Evolutionary conservation across 2,329 filamentous ascomycete genomes (phyloP).

Genomic region (Sclerotiophoma versabilis): DNA sequence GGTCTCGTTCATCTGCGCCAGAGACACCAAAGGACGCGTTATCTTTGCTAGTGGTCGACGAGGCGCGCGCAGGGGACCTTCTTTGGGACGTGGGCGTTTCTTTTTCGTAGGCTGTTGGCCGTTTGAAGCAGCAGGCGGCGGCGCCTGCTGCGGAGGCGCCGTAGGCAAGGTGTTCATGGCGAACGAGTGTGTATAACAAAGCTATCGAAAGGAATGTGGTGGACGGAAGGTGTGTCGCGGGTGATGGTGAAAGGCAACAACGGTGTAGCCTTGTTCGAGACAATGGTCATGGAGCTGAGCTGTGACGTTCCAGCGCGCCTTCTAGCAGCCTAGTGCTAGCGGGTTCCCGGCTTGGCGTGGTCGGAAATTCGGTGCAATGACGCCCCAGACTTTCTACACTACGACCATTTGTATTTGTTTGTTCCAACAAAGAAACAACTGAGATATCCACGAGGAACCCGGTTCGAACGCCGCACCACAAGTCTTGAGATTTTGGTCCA

Average conservation of each 20-base stretch:
- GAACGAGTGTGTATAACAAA: constrained; percentile 13
- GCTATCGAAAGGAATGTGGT: constrained; percentile 11
- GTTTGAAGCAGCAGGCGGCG: constrained; percentile 38
- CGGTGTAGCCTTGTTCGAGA: constrained; percentile 9
- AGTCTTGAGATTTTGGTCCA: not conserved
- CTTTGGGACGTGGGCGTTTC: constrained; percentile 43
- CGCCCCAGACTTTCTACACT: constrained; percentile 3
- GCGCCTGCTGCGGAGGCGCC: constrained; percentile 28
- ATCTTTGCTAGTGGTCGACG: constrained; percentile 46
- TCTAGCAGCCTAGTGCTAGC: constrained; percentile 9
- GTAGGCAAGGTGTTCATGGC: constrained; percentile 29
- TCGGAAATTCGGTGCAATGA: constrained; percentile 4
- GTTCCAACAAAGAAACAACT: not conserved
- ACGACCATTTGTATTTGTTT: not conserved
- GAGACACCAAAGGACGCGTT: constrained; percentile 39
- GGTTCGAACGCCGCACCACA: not conserved
- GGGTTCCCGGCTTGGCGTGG: constrained; percentile 13
- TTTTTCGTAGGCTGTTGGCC: constrained; percentile 41
- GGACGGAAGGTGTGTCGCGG: not conserved
- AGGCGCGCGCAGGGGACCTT: constrained; percentile 48
- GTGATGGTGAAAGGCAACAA: constrained; percentile 7
- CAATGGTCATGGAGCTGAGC: constrained; percentile 13
- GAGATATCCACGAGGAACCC: not conserved
- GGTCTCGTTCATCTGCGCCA: constrained; percentile 43
- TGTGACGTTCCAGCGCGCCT: constrained; percentile 12